Evolutionary conservation across 2,329 filamentous ascomycete genomes (phyloP), one percentile per base, ranked within the genome.

Genomic region (Neodidymelliopsis sp.): DNA sequence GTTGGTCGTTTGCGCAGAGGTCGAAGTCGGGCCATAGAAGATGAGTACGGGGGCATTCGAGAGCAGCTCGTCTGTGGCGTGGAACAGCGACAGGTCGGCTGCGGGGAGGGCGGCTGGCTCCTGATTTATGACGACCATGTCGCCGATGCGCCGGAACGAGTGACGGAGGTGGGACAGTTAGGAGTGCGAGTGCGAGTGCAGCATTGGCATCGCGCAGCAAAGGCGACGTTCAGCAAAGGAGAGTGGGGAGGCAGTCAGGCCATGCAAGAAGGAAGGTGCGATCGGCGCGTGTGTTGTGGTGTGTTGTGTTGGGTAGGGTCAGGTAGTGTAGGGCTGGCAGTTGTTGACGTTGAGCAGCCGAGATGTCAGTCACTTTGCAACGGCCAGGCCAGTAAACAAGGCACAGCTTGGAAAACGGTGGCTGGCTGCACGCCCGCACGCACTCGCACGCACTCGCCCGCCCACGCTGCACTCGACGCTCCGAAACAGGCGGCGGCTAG

Each of bases 1-100:
- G 75, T 89, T 93, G 75, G 91, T 95, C 66, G 87, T 85, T 59
- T 88, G 89, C 75, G 96, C 95, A 65, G 90, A 87, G 31, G 91
- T 95, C 22, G 92, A 91, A 35, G 93, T 93, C 12, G 91, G 85
- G 11, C 93, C 93, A 73, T 97, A 90, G 80, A 97, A 97, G 73
- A 97, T 82, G 61, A 97, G 81, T 62, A 97, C 81, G 40, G 92
- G 86, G 55, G 91, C 81, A 76, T 92, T 83, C 74, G 87, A 87
- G 47, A 95, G 86, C 59, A 92, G 79, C 53, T 90, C 85, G 75
- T 99, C 94, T 71, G 86, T 88, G 63, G 91, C 86, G 76, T 95
- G 88, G 81, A 95, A 97, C 66, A 97, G 89, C 69, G 84, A 86
- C 73, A 97, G 84, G 71, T 89, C 82, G 73, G 93, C 89, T 71